These are phyloP conservation scores for Acacia confusa DNA, from an alignment of 306 rosid genomes.

Conservation along the genomic window DNA sequence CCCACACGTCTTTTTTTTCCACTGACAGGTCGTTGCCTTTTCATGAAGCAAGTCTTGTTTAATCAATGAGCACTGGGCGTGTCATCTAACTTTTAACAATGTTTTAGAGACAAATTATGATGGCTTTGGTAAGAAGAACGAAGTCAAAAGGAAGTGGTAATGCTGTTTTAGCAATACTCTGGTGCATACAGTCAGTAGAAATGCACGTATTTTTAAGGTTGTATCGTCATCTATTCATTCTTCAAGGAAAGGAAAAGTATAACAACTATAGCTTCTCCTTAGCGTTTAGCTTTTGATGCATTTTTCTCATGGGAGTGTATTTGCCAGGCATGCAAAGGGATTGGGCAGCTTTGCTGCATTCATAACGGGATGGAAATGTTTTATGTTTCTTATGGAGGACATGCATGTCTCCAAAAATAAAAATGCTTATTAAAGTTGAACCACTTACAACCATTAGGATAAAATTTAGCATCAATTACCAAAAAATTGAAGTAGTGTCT, in stretches of 20 bases:
- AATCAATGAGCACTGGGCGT: background rate
- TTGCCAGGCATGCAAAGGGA: background rate
- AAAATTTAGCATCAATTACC: background rate
- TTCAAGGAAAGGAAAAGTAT: background rate
- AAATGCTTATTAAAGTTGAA: background rate
- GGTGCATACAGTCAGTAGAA: background rate
- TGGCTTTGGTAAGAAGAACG: background rate
- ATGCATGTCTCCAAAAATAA: background rate
- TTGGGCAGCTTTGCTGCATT: background rate
- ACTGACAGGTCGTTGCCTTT: background rate
- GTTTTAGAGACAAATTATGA: background rate
- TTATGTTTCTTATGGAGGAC: background rate
- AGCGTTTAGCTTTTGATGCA: background rate
- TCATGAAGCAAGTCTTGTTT: background rate
- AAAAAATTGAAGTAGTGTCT: background rate
- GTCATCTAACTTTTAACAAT: background rate
- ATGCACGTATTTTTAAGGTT: background rate
- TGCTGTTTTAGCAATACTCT: background rate
- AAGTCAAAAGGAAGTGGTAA: background rate
- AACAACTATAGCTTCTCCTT: background rate
- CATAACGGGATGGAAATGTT: background rate
- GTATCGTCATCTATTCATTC: background rate
- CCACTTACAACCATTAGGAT: constrained; percentile 2
- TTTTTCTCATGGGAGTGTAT: background rate
- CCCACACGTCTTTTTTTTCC: background rate